phyloP scores from a whole-genome alignment of 2,329 filamentous ascomycete species.

The Pyrenophora seminiperda region DNA sequence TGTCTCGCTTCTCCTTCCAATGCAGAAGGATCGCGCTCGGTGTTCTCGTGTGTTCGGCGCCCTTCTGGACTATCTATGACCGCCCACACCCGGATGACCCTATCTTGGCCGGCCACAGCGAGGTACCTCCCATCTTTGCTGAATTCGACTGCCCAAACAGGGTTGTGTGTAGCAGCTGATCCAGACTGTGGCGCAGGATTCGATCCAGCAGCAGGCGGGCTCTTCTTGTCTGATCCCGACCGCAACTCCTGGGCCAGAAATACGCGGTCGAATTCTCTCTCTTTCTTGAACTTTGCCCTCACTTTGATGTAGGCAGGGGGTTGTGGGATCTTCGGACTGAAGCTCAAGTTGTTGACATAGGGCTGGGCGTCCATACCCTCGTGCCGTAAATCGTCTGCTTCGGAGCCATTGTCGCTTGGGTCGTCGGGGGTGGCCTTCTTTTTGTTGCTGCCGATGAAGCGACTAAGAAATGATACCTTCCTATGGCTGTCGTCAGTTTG shows the following conservation, averaged over 20 bases:
- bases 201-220: constrained; percentile 27
- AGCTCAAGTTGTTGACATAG: constrained; percentile 75
- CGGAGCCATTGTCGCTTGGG: constrained; percentile 68
- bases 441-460: constrained; percentile 75
- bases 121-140: constrained; percentile 90
- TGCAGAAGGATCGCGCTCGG: constrained; percentile 60
- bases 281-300: constrained; percentile 77
- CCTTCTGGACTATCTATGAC: constrained; percentile 85
- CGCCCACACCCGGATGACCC: constrained; percentile 83
- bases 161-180: constrained; percentile 56
- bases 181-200: constrained; percentile 42
- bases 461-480: constrained; percentile 90
- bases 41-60: constrained; percentile 72
- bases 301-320: constrained; percentile 92
- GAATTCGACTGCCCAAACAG: constrained; percentile 92
- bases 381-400: constrained; percentile 68
- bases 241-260: constrained; percentile 93
- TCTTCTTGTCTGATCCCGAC: constrained; percentile 52
- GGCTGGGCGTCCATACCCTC: constrained; percentile 84
- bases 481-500: constrained; percentile 52
- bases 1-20: constrained; percentile 61
- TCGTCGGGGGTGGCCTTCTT: constrained; percentile 66
- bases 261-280: constrained; percentile 79
- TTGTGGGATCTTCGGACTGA: constrained; percentile 83
- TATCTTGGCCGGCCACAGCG: constrained; percentile 89